phyloP scores from a whole-genome alignment of 305 asterid species.

The Fraxinus angustifolia region DNA sequence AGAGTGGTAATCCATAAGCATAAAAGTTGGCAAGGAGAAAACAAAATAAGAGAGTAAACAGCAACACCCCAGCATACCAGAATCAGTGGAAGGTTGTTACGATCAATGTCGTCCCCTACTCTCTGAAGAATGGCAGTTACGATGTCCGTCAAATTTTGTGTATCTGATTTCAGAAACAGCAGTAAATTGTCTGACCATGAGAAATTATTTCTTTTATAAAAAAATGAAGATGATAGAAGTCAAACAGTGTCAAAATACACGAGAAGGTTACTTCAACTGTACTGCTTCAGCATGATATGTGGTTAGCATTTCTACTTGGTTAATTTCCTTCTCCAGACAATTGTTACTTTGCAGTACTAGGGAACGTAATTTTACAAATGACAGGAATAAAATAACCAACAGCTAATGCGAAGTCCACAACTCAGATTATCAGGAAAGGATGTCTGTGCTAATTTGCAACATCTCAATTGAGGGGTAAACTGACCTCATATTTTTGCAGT shows the following conservation, averaged over 20 bases:
- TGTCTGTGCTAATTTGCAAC: not conserved
- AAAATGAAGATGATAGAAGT: not conserved
- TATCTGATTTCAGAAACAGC: slow-evolving; percentile 43
- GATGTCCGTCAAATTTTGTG: slow-evolving; percentile 63
- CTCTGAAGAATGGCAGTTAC: slow-evolving; percentile 81
- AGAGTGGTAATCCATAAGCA: slow-evolving; percentile 19
- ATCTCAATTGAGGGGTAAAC: not conserved
- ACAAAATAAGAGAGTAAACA: not conserved
- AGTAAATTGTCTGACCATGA: not conserved
- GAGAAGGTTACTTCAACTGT: not conserved
- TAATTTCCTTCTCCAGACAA: not conserved
- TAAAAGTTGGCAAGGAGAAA: slow-evolving; percentile 17
- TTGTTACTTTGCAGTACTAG: not conserved
- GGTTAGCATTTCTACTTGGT: not conserved
- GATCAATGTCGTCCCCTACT: slow-evolving; percentile 88
- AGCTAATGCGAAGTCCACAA: not conserved
- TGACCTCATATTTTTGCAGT: not conserved
- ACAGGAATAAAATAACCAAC: not conserved
- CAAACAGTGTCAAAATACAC: not conserved
- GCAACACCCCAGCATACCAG: slow-evolving; percentile 44
- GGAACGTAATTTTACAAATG: not conserved
- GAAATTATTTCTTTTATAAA: not conserved
- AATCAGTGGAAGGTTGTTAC: slow-evolving; percentile 81
- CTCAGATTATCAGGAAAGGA: not conserved
- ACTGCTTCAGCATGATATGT: not conserved